Base-by-base conservation (phyloP, 495 filamentous ascomycete species). In the Penicillium arizonense region DNA sequence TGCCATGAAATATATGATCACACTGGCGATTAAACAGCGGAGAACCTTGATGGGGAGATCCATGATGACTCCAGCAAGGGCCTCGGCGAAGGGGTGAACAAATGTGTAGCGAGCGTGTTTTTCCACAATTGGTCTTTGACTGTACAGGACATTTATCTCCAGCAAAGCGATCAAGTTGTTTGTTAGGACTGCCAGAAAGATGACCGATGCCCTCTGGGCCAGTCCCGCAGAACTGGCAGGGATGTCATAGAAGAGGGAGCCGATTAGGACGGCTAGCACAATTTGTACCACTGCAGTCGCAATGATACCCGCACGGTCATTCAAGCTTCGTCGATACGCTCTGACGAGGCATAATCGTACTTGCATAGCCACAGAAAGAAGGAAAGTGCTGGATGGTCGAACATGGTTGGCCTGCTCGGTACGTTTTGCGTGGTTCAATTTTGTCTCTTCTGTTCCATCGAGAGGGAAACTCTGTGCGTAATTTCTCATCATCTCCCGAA, bases 181-280 rank as follows among this genome's bases (percentile, higher is more conserved):
- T 58, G 81, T 68, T 9, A 79, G 83, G 37, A 56, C 38, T 30
- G 57, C 55, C 2, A 55, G 67, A 67, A 35, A 30, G 14, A 34
- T 4, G 36, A 45, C 43, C 14, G 43, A 45, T n/a, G n/a, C 43
- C 9, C 43, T 33, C 7, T 45, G 43, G 4, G 14, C 8, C 3
- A 45, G 3, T 1, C 43, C 43, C 16, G 8, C 13, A 5, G 28
- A 33, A 21, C 10, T 28, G 68, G 91, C 88, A 73, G 93, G 55
- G 96, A 75, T 55, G 93, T 85, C 47, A 90, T 87, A 62, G 96
- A 96, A 81, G 96, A 97, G 21, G 96, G 74, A 33, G 3, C 43
- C 28, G 0, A 45, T 45, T 14, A 45, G 30, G 1, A 45, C n/a
- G 2, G 43, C 10, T 8, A 45, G 18, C 6, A 45, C 30, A 5